These are phyloP conservation scores for Pythium aristosporum DNA, from an alignment of 352 stramenopile species.

Conservation along the genomic window DNA sequence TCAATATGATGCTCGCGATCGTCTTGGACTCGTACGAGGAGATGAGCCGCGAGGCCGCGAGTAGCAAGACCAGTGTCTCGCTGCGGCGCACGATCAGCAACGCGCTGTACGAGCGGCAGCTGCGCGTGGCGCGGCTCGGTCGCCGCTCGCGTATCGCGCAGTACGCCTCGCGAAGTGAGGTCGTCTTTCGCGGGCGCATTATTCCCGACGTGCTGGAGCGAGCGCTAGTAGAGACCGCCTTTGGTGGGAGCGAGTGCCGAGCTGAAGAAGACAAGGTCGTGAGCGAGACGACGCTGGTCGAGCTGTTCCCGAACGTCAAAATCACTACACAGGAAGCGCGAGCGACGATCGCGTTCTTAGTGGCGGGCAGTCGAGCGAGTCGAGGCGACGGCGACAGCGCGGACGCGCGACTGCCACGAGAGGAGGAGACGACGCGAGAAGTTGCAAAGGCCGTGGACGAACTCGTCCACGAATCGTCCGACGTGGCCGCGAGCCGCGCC, in stretches of 20 bases:
- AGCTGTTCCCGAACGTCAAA: slow-evolving; percentile 18
- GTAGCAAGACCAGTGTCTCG: slow-evolving; percentile 26
- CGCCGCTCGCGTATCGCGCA: neutral
- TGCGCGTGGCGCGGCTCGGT: neutral
- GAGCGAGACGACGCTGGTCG: slow-evolving; percentile 7
- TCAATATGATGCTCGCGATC: slow-evolving; percentile 78
- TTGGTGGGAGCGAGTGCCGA: neutral
- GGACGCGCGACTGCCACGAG: neutral
- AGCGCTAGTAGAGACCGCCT: slow-evolving; percentile 5
- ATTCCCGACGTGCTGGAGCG: slow-evolving; percentile 22
- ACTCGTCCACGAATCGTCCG: neutral
- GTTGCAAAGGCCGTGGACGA: neutral
- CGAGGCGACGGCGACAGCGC: neutral
- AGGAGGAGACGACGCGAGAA: neutral
- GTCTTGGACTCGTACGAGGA: slow-evolving; percentile 57
- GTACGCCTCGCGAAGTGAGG: neutral
- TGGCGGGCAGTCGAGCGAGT: slow-evolving; percentile 6
- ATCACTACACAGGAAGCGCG: slow-evolving; percentile 11
- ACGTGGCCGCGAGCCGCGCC: neutral
- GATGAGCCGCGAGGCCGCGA: slow-evolving; percentile 39
- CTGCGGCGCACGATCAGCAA: slow-evolving; percentile 31
- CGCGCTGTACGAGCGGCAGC: slow-evolving; percentile 26
- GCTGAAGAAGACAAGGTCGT: neutral
- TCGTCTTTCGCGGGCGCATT: slow-evolving; percentile 22
- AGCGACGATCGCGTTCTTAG: slow-evolving; percentile 20